phyloP scores from a whole-genome alignment of 2,329 filamentous ascomycete genomes.

The Diaporthe australafricana region DNA sequence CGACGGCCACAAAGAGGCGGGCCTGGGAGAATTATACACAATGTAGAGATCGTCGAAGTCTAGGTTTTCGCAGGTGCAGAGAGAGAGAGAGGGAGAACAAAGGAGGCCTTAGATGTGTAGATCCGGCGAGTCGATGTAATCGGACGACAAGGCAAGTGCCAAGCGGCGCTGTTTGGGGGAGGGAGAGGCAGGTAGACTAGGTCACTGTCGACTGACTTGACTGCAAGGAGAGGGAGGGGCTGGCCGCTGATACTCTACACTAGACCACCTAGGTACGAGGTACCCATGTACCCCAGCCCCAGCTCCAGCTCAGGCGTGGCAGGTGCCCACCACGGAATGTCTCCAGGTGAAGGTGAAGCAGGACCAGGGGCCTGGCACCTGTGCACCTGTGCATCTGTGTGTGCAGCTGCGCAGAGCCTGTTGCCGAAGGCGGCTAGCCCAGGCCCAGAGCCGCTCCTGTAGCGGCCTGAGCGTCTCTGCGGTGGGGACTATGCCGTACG shows the following conservation, averaged over 20 bases:
- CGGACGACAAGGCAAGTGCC: slow-evolving; percentile 19
- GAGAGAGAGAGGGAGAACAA: slow-evolving; percentile 22
- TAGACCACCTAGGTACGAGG: no score
- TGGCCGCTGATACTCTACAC: not conserved
- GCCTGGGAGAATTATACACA: slow-evolving; percentile 25
- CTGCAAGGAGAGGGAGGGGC: not conserved
- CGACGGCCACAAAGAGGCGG: slow-evolving; percentile 16
- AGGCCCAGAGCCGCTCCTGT: not conserved
- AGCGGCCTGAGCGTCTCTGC: not conserved
- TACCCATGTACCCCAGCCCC: not conserved
- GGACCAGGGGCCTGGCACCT: not conserved
- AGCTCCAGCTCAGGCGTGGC: not conserved
- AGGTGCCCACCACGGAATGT: slow-evolving; percentile 1
- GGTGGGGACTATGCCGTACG: not conserved
- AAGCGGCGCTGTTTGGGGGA: not conserved
- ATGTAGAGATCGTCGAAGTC: slow-evolving; percentile 20
- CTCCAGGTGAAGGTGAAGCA: not conserved
- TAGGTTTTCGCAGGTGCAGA: slow-evolving; percentile 20
- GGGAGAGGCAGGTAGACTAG: not conserved
- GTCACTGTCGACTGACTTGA: slow-evolving; percentile 12
- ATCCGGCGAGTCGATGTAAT: slow-evolving; percentile 31
- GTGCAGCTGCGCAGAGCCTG: not conserved
- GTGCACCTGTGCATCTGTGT: not conserved
- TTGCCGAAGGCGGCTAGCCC: slow-evolving; percentile 17
- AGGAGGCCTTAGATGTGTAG: slow-evolving; percentile 12